Base-by-base conservation (phyloP, 2,329 filamentous ascomycete genomes). In the Penicillium sp. region DNA sequence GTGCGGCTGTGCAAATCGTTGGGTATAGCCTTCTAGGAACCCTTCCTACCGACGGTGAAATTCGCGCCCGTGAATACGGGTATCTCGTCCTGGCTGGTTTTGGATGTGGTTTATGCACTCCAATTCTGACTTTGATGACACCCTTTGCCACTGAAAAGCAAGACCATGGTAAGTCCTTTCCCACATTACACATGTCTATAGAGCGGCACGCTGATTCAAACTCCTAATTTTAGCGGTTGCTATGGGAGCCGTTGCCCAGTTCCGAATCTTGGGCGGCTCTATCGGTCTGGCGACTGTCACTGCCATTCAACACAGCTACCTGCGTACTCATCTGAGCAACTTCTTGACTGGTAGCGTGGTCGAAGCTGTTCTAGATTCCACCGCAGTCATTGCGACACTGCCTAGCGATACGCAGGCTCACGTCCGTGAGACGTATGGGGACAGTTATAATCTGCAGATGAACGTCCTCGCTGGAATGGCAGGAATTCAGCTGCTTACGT, bases 201-300 rank as follows among this genome's bases (percentile, higher is more conserved):
- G 16, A 26, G 19, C 19, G 19, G 19, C 19, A 19, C 19, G 19
- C 19, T 19, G 19, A 47, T 47, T 16, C 29, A 52, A 44, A 19
- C n/a, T 16, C n/a, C 9, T 31, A 29, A 21, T 33, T 43, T 31
- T 45, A 55, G 61, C 61, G 10, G 59, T 61, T 23, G 61, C 53
- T 8, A 63, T 55, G 27, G 61, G 58, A 43, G 56, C 59, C 14
- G 43, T 61, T 25, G 44, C 52, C 9, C 61, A 63, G 26, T 57
- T 61, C 13, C 55, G 59, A 23, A 42, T 58, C n/a, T 49, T 63
- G 46, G 61, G 59, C 1, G 61, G 58, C 26, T 44, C 33, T 14
- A 60, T 62, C 9, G 50, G 56, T 39, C 49, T 63, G 21, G 59
- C 55, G 4, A 59, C 61, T 21, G 44, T 53, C 29, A 59, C 61